Base-by-base conservation (phyloP, 805 yeast species). In the Sungouiella blattae region DNA sequence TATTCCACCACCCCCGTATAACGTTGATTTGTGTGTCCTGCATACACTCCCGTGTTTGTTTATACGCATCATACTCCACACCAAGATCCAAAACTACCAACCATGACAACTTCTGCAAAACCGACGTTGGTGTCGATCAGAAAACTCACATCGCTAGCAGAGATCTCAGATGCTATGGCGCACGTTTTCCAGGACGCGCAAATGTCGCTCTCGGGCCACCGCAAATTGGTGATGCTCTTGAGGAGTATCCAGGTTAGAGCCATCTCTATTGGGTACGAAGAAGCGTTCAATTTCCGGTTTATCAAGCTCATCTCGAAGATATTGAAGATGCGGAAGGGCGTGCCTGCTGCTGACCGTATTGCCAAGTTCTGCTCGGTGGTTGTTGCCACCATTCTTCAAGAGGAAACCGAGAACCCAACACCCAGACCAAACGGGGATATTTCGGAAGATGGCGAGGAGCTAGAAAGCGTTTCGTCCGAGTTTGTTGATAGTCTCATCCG, bases 161-260 rank as follows among this genome's bases (percentile, higher is more conserved):
- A 40, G 13, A 26, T 47, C 14, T 35, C 40, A 24, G 33, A 28
- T 18, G 77, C 83, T 3, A 63, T 82, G 48, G 78, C 84, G 1
- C 78, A 73, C 37, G 78, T 80, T 3, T 88, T 88, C 52, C 91
- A 84, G 51, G 91, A 82, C 37, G 85, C 93, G 0, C 97, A 88
- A 52, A 44, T 61, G 15, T 71, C 86, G 2, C 69, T 80, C 21
- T 81, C 89, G 0, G 82, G 89, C 2, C 96, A 88, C 57, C 68
- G 85, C 30, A 83, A 84, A 51, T 80, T 85, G 39, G 76, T 81
- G 5, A 75, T 78, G 7, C 71, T 83, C 5, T 53, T 88, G 51
- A 74, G 73, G 50, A 71, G 73, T 29, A 62, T 86, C 11, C 83
- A 81, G 37, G 46, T 62, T 11, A 72, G 76, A 44, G 76, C 93